A percentile compares a stretch with the other conserved stretches of the same genome.
These are phyloP conservation scores for Nigrograna mackinnonii DNA, from an alignment of 2,329 filamentous ascomycete species.

Conservation along the genomic window DNA sequence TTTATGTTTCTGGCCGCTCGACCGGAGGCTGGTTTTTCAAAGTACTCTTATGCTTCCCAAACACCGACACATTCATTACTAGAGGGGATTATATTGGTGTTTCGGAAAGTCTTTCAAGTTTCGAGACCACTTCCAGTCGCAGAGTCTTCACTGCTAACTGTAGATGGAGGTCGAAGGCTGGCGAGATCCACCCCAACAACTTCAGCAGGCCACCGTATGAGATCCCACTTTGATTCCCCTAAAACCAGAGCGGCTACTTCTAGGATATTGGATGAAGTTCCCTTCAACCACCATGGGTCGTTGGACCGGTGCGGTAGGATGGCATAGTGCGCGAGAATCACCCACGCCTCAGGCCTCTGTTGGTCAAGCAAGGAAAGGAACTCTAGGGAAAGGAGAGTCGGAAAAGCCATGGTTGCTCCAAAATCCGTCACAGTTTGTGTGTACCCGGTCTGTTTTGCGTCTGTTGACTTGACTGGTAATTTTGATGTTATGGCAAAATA, in stretches of 20 bases:
- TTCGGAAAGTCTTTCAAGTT: too few species aligned
- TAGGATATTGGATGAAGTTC: conserved; percentile 18
- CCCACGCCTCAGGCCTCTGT: conserved; percentile 24
- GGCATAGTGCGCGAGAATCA: conserved; percentile 30
- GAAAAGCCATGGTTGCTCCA: conserved; percentile 20
- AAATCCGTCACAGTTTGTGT: too few species aligned
- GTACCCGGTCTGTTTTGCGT: too few species aligned
- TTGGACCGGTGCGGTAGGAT: conserved; percentile 19
- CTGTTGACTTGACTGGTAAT: conserved; percentile 12
- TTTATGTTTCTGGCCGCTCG: too few species aligned
- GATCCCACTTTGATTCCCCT: conserved; percentile 22
- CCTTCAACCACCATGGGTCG: conserved; percentile 24
- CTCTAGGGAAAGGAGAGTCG: conserved; percentile 13
- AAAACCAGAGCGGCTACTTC: conserved; percentile 24
- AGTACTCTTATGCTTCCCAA: too few species aligned
- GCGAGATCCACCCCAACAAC: conserved; percentile 20
- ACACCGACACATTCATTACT: too few species aligned
- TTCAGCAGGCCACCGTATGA: conserved; percentile 26
- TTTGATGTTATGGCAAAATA: conserved; percentile 24
- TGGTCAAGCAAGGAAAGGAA: conserved; percentile 24
- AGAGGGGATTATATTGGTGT: too few species aligned
- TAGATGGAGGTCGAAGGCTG: conserved; percentile 8
- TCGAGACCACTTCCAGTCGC: too few species aligned
- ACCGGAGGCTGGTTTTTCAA: too few species aligned
- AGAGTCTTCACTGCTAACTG: too few species aligned